These are phyloP conservation scores for Amylocystis lapponica DNA, from an alignment of 768 basidiomycete genomes.

Conservation along the genomic window DNA sequence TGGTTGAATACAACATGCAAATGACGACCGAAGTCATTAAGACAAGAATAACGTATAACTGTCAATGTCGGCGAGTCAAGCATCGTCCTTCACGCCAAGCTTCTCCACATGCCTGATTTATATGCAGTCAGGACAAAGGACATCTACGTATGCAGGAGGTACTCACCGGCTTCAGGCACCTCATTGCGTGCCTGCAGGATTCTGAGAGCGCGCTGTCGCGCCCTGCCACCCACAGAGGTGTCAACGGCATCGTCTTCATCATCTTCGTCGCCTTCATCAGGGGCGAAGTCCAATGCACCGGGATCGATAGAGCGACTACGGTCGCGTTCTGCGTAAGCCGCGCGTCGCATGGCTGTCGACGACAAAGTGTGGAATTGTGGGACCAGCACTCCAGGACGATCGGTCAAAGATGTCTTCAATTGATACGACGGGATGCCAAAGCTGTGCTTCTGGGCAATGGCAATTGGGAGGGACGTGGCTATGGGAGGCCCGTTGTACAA, in stretches of 20 bases:
- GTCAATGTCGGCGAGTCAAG: constrained; percentile 3
- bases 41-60: constrained; percentile 12
- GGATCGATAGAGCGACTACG: constrained; percentile 59
- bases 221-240: constrained; percentile 38
- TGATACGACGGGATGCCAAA: constrained; percentile 56
- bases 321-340: constrained; percentile 66
- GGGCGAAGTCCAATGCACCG: constrained; percentile 59
- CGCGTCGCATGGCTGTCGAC: constrained; percentile 49
- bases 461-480: constrained; percentile 57
- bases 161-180: constrained; percentile 40
- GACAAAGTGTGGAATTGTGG: constrained; percentile 31
- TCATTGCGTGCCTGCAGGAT: constrained; percentile 67
- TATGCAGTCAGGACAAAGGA: neutral
- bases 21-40: constrained; percentile 8
- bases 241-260: constrained; percentile 26
- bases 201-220: constrained; percentile 51
- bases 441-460: constrained; percentile 37
- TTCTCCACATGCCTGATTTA: constrained; percentile 75
- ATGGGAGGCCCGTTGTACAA: constrained; percentile 18
- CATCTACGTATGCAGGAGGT: neutral
- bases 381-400: constrained; percentile 29
- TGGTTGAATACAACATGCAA: neutral
- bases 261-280: constrained; percentile 45
- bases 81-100: constrained; percentile 43
- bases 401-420: constrained; percentile 40